These are phyloP conservation scores for Aspergillus pseudonomiae DNA, from an alignment of 2,329 filamentous ascomycete species.

Conservation along the genomic window DNA sequence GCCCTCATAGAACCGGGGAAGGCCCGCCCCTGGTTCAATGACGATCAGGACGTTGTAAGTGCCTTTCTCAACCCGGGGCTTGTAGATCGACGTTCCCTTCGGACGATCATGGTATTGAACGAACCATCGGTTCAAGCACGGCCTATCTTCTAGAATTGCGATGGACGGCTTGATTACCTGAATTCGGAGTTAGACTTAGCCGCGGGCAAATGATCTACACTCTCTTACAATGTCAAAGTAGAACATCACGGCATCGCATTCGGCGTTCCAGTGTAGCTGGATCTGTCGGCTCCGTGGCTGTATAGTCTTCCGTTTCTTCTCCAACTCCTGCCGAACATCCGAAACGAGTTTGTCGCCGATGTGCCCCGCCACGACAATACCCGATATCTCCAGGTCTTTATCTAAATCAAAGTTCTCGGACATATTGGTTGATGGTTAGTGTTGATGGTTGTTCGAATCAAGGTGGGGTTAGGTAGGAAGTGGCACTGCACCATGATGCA, in stretches of 20 bases:
- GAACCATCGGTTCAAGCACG: not conserved
- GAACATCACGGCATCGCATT: not conserved
- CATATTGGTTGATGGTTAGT: not conserved
- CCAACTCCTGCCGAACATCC: not conserved
- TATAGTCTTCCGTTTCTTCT: not conserved
- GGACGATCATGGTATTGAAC: not conserved
- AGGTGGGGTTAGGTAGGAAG: constrained; percentile 1
- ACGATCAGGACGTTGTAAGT: constrained; percentile 1
- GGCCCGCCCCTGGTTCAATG: not conserved
- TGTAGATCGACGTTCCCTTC: not conserved
- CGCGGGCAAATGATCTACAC: not conserved
- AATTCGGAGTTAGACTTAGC: not conserved
- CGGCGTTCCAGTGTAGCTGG: not conserved
- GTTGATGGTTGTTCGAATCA: not conserved
- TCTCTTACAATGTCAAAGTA: not conserved
- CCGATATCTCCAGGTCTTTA: not conserved
- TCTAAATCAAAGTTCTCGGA: constrained; percentile 1
- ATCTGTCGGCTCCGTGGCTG: not conserved
- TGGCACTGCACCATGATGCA: not conserved
- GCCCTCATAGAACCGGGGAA: not conserved
- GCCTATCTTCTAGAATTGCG: not conserved
- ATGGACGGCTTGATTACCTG: not conserved
- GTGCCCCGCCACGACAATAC: not conserved
- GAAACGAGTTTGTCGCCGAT: not conserved
- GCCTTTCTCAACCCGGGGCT: not conserved